These are phyloP conservation scores for Cadophora sp. DNA, from an alignment of 2,329 filamentous ascomycete species.

Conservation along the genomic window DNA sequence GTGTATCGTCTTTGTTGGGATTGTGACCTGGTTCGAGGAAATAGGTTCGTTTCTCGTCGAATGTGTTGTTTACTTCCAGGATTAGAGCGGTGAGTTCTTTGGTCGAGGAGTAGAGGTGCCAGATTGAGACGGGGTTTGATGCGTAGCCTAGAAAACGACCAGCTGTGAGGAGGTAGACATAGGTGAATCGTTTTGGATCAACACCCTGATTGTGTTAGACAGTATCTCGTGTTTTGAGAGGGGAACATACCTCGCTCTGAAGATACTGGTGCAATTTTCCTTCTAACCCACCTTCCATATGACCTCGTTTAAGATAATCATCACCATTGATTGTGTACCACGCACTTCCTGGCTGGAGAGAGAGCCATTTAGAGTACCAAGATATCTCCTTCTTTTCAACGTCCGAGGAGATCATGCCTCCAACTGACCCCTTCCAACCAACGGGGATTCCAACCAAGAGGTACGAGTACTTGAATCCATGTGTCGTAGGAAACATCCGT, in stretches of 20 bases:
- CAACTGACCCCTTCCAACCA: conserved; percentile 62
- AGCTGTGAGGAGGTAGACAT: conserved; percentile 75
- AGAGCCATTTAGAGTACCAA: conserved; percentile 44
- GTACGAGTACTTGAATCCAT: conserved; percentile 75
- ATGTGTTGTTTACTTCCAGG: conserved; percentile 79
- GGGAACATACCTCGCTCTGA: conserved; percentile 55
- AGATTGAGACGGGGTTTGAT: conserved; percentile 80
- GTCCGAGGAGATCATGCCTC: conserved; percentile 61
- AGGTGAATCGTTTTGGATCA: conserved; percentile 65
- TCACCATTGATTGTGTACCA: conserved; percentile 65
- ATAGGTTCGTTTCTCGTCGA: conserved; percentile 74
- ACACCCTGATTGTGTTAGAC: conserved; percentile 54
- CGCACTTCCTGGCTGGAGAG: conserved; percentile 36
- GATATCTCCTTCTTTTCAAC: conserved; percentile 33
- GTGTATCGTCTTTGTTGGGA: conserved; percentile 24
- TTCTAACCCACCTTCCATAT: conserved; percentile 59
- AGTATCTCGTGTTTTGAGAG: conserved; percentile 24
- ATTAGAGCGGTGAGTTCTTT: conserved; percentile 68
- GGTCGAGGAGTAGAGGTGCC: conserved; percentile 73
- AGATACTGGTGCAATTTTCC: conserved; percentile 69
- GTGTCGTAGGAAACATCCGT: conserved; percentile 70
- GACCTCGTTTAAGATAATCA: conserved; percentile 67
- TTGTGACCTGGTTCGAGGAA: conserved; percentile 55
- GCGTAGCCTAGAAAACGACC: conserved; percentile 72
- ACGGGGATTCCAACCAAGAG: conserved; percentile 73